These are phyloP conservation scores for Podosphaera xanthii DNA, from an alignment of 2,329 filamentous ascomycete genomes.

Conservation along the genomic window DNA sequence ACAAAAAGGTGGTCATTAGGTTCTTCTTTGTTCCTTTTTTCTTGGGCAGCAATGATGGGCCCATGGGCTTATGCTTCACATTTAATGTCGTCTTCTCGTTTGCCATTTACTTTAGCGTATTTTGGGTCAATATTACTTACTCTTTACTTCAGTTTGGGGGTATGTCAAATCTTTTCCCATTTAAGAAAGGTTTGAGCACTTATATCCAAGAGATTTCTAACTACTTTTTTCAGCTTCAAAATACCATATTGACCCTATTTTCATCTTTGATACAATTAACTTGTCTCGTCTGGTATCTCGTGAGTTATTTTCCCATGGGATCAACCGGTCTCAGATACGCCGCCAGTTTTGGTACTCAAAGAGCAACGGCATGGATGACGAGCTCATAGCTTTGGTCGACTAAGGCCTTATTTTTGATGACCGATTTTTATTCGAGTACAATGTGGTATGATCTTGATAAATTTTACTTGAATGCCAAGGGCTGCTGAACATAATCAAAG, in stretches of 20 bases:
- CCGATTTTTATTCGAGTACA: no score
- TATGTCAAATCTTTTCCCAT: slow-evolving; percentile 28
- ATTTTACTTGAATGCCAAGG: no score
- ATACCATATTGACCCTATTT: slow-evolving; percentile 63
- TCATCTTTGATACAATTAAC: slow-evolving; percentile 66
- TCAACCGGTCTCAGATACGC: slow-evolving; percentile 69
- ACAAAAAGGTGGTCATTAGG: slow-evolving; percentile 72
- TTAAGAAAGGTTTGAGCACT: neutral
- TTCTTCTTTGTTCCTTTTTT: slow-evolving; percentile 69
- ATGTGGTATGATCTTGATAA: no score
- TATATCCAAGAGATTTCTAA: neutral
- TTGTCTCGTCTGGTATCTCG: slow-evolving; percentile 73
- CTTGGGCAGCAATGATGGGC: slow-evolving; percentile 89
- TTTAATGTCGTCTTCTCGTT: slow-evolving; percentile 57
- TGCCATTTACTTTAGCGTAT: slow-evolving; percentile 86
- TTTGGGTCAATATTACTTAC: slow-evolving; percentile 83
- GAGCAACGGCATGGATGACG: slow-evolving; percentile 73
- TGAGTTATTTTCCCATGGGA: slow-evolving; percentile 97
- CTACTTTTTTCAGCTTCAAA: slow-evolving; percentile 42
- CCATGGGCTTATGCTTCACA: slow-evolving; percentile 65
- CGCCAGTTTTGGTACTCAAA: slow-evolving; percentile 61
- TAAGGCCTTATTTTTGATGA: neutral
- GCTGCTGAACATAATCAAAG: no score
- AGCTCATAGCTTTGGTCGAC: slow-evolving; percentile 11
- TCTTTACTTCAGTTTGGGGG: slow-evolving; percentile 76